Base-by-base conservation (phyloP, 768 basidiomycete genomes). In the Crepidotus variabilis region DNA sequence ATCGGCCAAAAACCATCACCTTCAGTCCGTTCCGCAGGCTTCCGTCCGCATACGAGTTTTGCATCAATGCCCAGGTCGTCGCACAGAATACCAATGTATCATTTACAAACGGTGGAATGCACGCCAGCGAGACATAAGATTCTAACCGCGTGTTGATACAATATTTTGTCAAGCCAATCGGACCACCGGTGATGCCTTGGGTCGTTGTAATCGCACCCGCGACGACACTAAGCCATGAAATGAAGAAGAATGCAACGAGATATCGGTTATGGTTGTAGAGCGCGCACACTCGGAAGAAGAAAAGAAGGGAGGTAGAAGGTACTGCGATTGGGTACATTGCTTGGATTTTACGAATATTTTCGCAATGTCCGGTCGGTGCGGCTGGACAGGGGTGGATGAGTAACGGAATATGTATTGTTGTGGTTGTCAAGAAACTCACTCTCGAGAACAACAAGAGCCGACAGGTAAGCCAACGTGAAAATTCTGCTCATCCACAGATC, bases 61-160 rank as follows among this genome's bases (percentile, higher is more conserved):
- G 35, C 14, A 64, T 47, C 2, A 76, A 57, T 1, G 63, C 61
- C 60, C 64, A 69, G 2, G 72, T 71, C 2, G 73, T 69, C 2
- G 69, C 66, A 35, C 68, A 21, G 51, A 72, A 71, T 7, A 72
- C 65, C 9, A 61, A 51, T 1, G 65, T 68, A 54, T 73, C 72
- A 24, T 68, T 59, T 16, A 69, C 49, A 16, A 69, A 54, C 0
- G 61, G 56, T 3, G 58, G 51, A 18, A 69, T 60, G 0, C 60
- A 58, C 3, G 65, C 54, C 6, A 64, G 50, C 0, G 55, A 57
- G n/a, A 60, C 53, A 6, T 48, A 33, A 2, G 54, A 20, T 11
- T 56, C 49, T 18, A 61, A 33, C 13, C 32, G 28, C 18, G 36
- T 50, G 14, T 62, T 59, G 20, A 70, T 47, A 56, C 72, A 72